Base-by-base conservation (phyloP, 2,329 filamentous ascomycete species). In the Davidsoniella neocaledoniae region DNA sequence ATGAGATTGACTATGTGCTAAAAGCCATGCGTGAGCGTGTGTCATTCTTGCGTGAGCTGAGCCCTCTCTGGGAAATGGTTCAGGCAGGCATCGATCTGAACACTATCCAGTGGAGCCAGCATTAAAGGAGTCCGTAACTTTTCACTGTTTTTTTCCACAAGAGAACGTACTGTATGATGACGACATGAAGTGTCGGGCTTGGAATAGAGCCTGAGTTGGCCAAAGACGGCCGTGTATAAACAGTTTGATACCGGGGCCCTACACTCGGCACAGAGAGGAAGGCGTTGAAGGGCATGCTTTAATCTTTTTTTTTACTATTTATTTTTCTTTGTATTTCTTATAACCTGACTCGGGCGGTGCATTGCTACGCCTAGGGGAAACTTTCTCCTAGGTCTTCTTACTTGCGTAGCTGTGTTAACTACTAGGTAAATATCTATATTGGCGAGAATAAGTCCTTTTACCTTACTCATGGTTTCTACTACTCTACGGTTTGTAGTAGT, bases 31-130 rank as follows among this genome's bases (percentile, higher is more conserved):
- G 76, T 63, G 86, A 94, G 62, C 78, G 91, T 48, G 91, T 98
- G 41, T 83, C 79, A 14, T 96, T 96, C 72, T 70, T 98, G 59
- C 79, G 91, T 58, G 91, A 98, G 68, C 71, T 98, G 57, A 95
- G 88, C 63, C 91, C 91, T 38, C 69, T 98, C 51, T 98, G 91
- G 91, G 91, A 98, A 67, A 68, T 98, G 56, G 91, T 98, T 10
- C 91, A 98, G 68, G 91, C 98, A 64, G 91, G 91, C 14, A 77
- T 98, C 55, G 91, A 94, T 62, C 69, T 98, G 57, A 85, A 93
- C 66, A 94, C 86, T 41, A 98, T 98, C 60, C 82, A 98, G 68
- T 98, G 91, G 91, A 94, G 84, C 63, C 88, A 95, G 70, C 91
- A 98, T 66, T 96, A 71, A 75, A 53, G 5, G 16, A 43, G 37